Base-by-base conservation (phyloP, 495 filamentous ascomycete genomes). In the Aspergillus bridgeri region DNA sequence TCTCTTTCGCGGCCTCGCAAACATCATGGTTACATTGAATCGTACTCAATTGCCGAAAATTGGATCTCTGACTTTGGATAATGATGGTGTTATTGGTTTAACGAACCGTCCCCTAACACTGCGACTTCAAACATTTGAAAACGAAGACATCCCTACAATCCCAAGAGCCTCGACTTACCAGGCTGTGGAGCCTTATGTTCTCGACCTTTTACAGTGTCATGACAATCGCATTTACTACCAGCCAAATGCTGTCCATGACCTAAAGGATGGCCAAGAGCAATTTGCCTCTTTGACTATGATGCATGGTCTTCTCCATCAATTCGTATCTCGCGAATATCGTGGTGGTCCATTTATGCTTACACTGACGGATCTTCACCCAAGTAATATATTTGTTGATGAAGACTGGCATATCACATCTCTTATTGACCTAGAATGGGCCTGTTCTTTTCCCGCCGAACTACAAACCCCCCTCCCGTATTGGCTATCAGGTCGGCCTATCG, bases 311-410 rank as follows among this genome's bases (percentile, higher is more conserved):
- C 48, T 62, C 1, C 65, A 60, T 49, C 67, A 59, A 1, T 71
- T 64, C 22, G 38, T 65, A 21, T 18, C 6, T 2, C 57, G 53
- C 5, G 44, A 68, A 18, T 62, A 33, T 23, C 64, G 64, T 6
- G 6, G 57, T 38, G 62, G 65, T 2, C 69, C 65, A 42, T 72
- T 66, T 54, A 17, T 67, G 3, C 50, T 67, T 3, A 59, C 51
- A 1, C 62, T 69, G 6, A 65, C 64, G 6, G 65, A 70, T 49
- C 63, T 70, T 2, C 58, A 70, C 48, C 53, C 19, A 46, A 70
- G 64, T 46, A 77, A 77, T 42, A 68, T 75, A 19, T 67, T 75
- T 33, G 69, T 75, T 43, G 72, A 77, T 48, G 45, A 54, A 5
- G 33, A 68, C 13, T 66, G 64, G 64, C 15, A 66, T 53, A 60